Evolutionary conservation across 768 basidiomycete genomes (phyloP).

Genomic region (Fibroporia radiculosa): DNA sequence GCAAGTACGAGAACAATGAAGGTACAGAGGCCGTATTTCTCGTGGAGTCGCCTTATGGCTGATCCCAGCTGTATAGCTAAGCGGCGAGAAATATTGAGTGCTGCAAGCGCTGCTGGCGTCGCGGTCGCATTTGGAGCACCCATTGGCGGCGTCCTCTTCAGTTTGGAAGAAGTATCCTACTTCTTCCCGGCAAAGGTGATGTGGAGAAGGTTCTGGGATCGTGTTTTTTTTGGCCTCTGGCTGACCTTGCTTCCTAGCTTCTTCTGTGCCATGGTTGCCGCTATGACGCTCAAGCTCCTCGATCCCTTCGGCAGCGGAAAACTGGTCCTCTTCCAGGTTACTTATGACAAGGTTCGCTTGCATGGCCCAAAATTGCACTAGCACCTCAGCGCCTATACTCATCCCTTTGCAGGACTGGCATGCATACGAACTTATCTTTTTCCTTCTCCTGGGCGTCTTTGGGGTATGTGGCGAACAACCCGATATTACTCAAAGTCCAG

Average conservation of each 20-base stretch:
- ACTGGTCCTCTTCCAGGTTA: slow-evolving; percentile 86
- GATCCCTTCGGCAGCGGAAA: slow-evolving; percentile 96
- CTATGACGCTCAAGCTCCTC: slow-evolving; percentile 85
- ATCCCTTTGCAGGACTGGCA: slow-evolving; percentile 73
- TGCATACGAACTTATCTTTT: slow-evolving; percentile 79
- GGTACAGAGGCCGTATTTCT: slow-evolving; percentile 30
- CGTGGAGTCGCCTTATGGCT: neutral
- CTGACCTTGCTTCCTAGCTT: slow-evolving; percentile 72
- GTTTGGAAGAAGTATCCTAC: slow-evolving; percentile 92
- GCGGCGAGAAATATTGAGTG: slow-evolving; percentile 88
- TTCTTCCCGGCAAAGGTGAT: slow-evolving; percentile 97
- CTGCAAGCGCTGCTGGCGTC: slow-evolving; percentile 95
- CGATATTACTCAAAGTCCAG: neutral
- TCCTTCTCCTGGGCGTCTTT: slow-evolving; percentile 80
- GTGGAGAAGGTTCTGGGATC: slow-evolving; percentile 96
- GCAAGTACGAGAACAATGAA: slow-evolving; percentile 95
- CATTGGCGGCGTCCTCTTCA: slow-evolving; percentile 88
- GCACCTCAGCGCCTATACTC: neutral
- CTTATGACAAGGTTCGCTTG: slow-evolving; percentile 64
- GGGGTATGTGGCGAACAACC: slow-evolving; percentile 46
- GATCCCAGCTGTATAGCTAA: slow-evolving; percentile 46
- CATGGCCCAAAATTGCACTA: neutral
- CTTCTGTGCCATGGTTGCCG: slow-evolving; percentile 97
- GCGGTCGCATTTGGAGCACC: slow-evolving; percentile 97
- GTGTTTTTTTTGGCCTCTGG: no score